phyloP scores from a whole-genome alignment of 2,329 filamentous ascomycete species.

The Calonectria montana region DNA sequence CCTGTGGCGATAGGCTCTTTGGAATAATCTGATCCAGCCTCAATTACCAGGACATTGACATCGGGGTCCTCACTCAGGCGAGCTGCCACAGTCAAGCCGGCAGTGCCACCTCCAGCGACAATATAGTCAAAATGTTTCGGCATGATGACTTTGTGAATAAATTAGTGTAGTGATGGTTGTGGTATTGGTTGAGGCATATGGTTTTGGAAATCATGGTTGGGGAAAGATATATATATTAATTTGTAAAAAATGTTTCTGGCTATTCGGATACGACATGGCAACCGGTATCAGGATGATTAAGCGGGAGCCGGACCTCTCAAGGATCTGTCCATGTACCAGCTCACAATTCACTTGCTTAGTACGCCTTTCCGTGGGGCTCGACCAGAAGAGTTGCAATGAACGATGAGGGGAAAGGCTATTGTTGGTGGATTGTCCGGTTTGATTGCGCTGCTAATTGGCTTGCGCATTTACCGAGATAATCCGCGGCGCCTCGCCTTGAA shows the following conservation, averaged over 20 bases:
- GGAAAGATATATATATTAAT: neutral
- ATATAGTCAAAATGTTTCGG: neutral
- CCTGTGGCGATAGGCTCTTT: neutral
- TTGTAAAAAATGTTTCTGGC: neutral
- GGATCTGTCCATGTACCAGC: neutral
- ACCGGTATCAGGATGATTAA: too few relatives aligned
- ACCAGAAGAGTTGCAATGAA: neutral
- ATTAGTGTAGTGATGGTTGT: neutral
- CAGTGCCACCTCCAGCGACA: neutral
- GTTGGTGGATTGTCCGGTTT: neutral
- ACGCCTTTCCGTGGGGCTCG: neutral
- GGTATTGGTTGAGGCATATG: neutral
- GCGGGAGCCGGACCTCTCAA: too few relatives aligned
- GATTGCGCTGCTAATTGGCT: neutral
- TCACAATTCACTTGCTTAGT: neutral
- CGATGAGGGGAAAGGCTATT: neutral
- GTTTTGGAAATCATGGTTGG: neutral
- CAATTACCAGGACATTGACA: neutral
- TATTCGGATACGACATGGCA: neutral
- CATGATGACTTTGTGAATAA: neutral
- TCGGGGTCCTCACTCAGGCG: neutral
- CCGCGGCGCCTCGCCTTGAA: neutral
- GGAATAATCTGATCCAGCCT: neutral
- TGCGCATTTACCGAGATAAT: neutral
- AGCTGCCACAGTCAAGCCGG: neutral